Conservation (phyloP, 306 rosid species). For the Vigna reflexopilosa region DNA sequence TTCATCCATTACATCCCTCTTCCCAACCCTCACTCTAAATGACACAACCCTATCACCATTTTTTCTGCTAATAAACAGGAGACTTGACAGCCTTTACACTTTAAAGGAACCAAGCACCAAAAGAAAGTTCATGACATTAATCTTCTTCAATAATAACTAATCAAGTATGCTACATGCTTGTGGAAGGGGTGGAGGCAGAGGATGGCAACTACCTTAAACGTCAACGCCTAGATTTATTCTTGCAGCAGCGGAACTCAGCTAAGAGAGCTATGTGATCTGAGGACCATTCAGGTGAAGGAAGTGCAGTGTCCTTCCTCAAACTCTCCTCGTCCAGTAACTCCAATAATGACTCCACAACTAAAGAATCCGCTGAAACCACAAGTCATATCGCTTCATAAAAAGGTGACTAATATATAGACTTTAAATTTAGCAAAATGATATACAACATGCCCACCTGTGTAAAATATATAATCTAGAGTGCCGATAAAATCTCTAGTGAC, state of each 20-base stretch:
- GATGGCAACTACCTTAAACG: conserved; percentile 49
- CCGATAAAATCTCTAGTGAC: conserved; percentile 95
- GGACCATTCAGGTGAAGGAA: conserved; percentile 99
- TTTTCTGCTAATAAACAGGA: conserved; percentile 2
- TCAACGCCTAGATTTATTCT: conserved; percentile 86
- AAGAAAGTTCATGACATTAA: conserved; percentile 5
- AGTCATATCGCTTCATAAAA: conserved; percentile 11
- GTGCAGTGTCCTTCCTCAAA: conserved; percentile 97
- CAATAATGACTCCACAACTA: conserved; percentile 89
- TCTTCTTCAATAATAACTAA: background rate
- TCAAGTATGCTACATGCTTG: background rate
- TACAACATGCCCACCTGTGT: conserved; percentile 68
- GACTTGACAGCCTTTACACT: background rate
- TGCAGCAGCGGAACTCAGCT: conserved; percentile 93
- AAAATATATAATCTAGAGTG: conserved; percentile 96
- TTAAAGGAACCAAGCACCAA: conserved; percentile 14
- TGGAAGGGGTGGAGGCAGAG: background rate
- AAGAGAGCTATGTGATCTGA: conserved; percentile 97
- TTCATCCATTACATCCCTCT: conserved; percentile 29
- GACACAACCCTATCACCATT: conserved; percentile 4
- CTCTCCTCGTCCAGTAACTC: conserved; percentile 97
- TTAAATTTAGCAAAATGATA: conserved; percentile 17
- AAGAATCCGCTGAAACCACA: conserved; percentile 84
- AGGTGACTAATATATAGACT: conserved; percentile 1
- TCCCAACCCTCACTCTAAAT: background rate